Evolutionary conservation across 1,284 basidiomycete species (phyloP), one percentile per base, ranked within the genome.

Genomic region (Ustilago vetiveriae): DNA sequence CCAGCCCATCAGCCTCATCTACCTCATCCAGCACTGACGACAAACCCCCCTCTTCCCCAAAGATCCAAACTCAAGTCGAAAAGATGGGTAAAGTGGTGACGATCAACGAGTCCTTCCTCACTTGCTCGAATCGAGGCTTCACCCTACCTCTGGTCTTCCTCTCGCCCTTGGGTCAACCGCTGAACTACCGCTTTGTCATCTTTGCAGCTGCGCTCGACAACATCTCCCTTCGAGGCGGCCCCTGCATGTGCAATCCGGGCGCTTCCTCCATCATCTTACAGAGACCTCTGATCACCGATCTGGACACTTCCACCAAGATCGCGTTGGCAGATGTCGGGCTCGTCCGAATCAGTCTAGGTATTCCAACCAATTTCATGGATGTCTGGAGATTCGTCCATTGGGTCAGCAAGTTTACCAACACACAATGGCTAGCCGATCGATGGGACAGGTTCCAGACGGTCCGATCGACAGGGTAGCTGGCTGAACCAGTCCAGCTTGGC

Each of bases 181-280:
- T 65, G 24, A 65, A 65, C 50, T 65, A 57, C 29, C 39, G 40
- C 19, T 65, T 65, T 14, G 41, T 65, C 35, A 57, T 65, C 41
- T 57, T 30, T 23, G 49, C 54, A 3, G 62, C 62, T 2, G 54
- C 35, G 2, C 27, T 23, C 11, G 26, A 40, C 19, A 22, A 22
- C 29, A 66, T 66, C 35, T 55, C 51, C 1, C 41, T 66, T 14
- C 55, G 63, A n/a, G 63, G 63, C 9, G 55, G 56, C 0, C 63
- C 63, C 1, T 59, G 63, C 40, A 59, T 66, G 56, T 66, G 63
- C 48, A 66, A 66, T 38, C 63, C 63, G 0, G 63, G 63, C 17
- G 63, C 63, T 1, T 42, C 40, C 9, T 50, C 50, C 29, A 10
- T 26, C 33, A 44, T 66, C 19, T 50, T 66, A 43, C 38, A 50